Percentiles rank a stretch among this genome's conserved stretches.
Conservation (phyloP, 306 rosid species). For the Begonia masoniana region DNA sequence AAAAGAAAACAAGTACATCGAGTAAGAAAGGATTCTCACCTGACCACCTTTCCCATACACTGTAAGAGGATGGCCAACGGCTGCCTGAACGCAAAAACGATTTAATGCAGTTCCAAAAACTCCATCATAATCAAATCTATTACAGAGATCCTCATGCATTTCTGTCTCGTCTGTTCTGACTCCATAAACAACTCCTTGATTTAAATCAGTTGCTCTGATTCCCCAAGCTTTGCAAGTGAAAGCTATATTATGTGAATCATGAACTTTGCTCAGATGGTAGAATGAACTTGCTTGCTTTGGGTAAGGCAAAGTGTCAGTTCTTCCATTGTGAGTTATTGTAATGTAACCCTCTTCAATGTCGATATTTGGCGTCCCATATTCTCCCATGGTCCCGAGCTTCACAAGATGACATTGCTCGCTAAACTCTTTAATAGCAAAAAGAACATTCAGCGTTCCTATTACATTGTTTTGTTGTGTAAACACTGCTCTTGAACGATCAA, state of each 20-base stretch:
- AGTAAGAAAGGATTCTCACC: slow-evolving; percentile 28
- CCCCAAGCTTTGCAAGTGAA: slow-evolving; percentile 99
- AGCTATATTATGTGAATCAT: slow-evolving; percentile 90
- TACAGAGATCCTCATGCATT: slow-evolving; percentile 69
- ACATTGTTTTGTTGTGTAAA: slow-evolving; percentile 87
- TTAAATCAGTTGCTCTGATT: slow-evolving; percentile 85
- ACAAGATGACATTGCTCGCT: slow-evolving; percentile 81
- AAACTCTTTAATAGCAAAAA: slow-evolving; percentile 86
- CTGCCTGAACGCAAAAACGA: slow-evolving; percentile 95
- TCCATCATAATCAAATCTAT: slow-evolving; percentile 89
- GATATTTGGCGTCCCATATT: slow-evolving; percentile 93
- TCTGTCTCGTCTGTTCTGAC: slow-evolving; percentile 74
- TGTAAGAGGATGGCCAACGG: slow-evolving; percentile 93
- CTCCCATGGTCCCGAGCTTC: slow-evolving; percentile 99
- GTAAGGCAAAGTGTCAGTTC: slow-evolving; percentile 86
- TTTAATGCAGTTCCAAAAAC: slow-evolving; percentile 93
- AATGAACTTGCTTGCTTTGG: slow-evolving; percentile 98
- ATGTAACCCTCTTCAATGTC: slow-evolving; percentile 97
- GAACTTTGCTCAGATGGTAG: slow-evolving; percentile 95
- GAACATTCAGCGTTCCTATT: slow-evolving; percentile 85
- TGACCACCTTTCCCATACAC: slow-evolving; percentile 99
- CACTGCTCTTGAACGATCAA: slow-evolving; percentile 87
- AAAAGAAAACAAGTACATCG: too few species aligned
- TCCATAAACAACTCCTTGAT: slow-evolving; percentile 97
- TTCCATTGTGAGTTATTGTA: slow-evolving; percentile 89